These are phyloP conservation scores for Cardamine chenopodiifolia DNA, from an alignment of 345 rosid species.

Conservation along the genomic window DNA sequence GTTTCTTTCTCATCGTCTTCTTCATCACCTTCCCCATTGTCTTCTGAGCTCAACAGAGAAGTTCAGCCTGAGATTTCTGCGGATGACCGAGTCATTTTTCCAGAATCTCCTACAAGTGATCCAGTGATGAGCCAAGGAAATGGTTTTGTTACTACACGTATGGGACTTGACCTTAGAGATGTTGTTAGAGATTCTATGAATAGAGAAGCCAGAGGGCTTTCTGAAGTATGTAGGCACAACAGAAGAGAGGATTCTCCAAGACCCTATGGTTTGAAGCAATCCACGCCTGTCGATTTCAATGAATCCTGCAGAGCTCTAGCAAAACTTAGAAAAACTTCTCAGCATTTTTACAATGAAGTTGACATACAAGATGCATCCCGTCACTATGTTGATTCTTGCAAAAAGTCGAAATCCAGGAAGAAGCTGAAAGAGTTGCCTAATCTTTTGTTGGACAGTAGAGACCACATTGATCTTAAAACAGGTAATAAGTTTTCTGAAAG, in stretches of 20 bases:
- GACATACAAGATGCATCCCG: constrained; percentile 59
- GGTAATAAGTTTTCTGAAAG: constrained; percentile 43
- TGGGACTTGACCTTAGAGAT: constrained; percentile 73
- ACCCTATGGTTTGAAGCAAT: constrained; percentile 59
- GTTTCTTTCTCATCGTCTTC: constrained; percentile 87
- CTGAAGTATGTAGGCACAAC: constrained; percentile 51
- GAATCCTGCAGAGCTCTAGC: constrained; percentile 72
- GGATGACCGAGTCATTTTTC: constrained; percentile 57
- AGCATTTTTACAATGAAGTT: constrained; percentile 51
- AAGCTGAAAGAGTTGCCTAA: constrained; percentile 77
- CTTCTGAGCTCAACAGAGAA: constrained; percentile 57
- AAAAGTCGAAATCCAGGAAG: constrained; percentile 57
- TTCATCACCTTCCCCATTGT: constrained; percentile 81
- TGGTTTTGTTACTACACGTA: constrained; percentile 47
- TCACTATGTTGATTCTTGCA: constrained; percentile 66
- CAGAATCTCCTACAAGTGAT: constrained; percentile 64
- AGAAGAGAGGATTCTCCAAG: constrained; percentile 74
- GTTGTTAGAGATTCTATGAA: constrained; percentile 91
- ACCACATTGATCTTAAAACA: constrained; percentile 48
- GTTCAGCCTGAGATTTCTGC: constrained; percentile 58
- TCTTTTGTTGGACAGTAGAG: constrained; percentile 71
- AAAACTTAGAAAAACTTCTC: constrained; percentile 64
- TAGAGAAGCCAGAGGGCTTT: constrained; percentile 71
- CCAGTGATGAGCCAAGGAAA: constrained; percentile 54
- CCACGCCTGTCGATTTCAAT: constrained; percentile 56